Evolutionary conservation across 225 moss, liverwort and hornwort species (phyloP).

Genomic region (Marchantia paleacea): DNA sequence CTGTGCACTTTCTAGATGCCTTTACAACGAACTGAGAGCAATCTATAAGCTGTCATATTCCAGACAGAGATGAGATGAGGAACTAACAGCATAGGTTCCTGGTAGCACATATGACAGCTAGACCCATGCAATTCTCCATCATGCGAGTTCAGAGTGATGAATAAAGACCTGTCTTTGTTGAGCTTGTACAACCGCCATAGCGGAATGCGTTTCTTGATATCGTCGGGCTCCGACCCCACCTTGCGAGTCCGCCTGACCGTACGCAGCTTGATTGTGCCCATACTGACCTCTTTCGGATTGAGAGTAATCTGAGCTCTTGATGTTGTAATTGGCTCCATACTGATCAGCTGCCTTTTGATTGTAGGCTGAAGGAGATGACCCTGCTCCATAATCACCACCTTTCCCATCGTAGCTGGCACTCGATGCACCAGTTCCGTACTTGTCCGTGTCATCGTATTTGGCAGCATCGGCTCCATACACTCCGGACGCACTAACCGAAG

Average conservation of each 20-base stretch:
- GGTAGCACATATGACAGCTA: too few relatives aligned
- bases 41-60: too few relatives aligned
- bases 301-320: slow-evolving; percentile 79
- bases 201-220: slow-evolving; percentile 77
- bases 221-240: slow-evolving; percentile 62
- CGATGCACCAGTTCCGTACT: slow-evolving; percentile 82
- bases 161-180: slow-evolving; percentile 86
- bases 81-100: too few relatives aligned
- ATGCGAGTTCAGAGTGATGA: too few relatives aligned
- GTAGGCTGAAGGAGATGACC: slow-evolving; percentile 75
- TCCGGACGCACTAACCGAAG: slow-evolving; percentile 84
- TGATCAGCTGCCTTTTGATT: slow-evolving; percentile 81
- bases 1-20: too few relatives aligned
- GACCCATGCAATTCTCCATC: too few relatives aligned
- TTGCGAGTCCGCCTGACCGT: slow-evolving; percentile 83
- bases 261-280: slow-evolving; percentile 74
- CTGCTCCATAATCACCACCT: slow-evolving; percentile 71
- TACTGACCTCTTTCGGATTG: slow-evolving; percentile 80
- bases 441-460: slow-evolving; percentile 75
- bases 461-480: slow-evolving; percentile 87
- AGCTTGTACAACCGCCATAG: slow-evolving; percentile 45
- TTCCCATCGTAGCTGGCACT: slow-evolving; percentile 89
- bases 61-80: too few relatives aligned
- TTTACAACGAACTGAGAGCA: too few relatives aligned
- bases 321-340: slow-evolving; percentile 79